Evolutionary conservation across 768 basidiomycete species (phyloP), one percentile per base, ranked within the genome.

Genomic region (Suillus subluteus): DNA sequence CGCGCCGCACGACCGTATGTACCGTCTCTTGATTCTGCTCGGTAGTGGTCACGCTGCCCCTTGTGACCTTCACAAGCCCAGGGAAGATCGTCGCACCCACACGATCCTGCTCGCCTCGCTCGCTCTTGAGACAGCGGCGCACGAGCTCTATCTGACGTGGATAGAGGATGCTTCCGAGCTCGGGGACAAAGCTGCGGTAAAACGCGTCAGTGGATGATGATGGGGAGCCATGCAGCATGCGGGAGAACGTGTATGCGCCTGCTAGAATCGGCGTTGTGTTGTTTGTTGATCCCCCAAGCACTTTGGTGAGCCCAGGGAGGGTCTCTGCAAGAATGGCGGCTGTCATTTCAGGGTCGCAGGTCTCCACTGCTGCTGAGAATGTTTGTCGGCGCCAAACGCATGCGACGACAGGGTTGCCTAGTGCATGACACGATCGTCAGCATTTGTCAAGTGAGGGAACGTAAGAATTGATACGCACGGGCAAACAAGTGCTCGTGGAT

Each of bases 341-440:
- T 0, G 87, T 83, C 85, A 93, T 91, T 62, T 90, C 88, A 7
- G 88, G 85, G 0, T 91, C 88, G 76, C 89, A 90, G 1, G 84
- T 75, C 41, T 94, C 92, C 62, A 96, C 91, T 5, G 94, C 92
- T 0, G 94, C 94, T 13, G 91, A 90, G 79, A 94, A 95, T 3
- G 94, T 95, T 74, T 96, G 94, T 13, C 93, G 87, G 30, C 94
- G 87, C 94, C 94, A 96, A 23, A 96, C 94, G 48, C 87, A 86
- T 0, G 94, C 94, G n/a, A 96, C 92, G 5, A 92, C 89, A 15
- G 94, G 89, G 72, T 95, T 92, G 62, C 92, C 92, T 95, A 71
- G 52, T 62, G 40, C 58, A 50, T 32, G 56, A 46, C 55, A 38
- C 12, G 13, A 18, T 61, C 62, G 18, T 59, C 30, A 66, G 65